Base-by-base conservation (phyloP, 768 basidiomycete genomes). In the Cyclocybe cylindracea region DNA sequence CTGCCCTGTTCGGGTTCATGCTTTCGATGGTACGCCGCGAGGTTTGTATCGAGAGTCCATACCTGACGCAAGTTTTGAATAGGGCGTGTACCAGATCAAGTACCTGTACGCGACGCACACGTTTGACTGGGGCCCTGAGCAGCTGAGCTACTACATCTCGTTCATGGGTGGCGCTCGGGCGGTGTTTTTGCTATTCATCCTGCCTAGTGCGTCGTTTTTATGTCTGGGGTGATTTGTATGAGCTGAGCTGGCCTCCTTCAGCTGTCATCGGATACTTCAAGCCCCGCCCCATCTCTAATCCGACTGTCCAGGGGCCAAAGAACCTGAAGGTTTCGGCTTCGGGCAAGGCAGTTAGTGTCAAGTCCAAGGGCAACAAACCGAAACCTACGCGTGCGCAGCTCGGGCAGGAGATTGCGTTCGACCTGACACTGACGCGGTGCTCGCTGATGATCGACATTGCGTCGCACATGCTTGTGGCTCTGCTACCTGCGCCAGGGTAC, bases 81-180 rank as follows among this genome's bases (percentile, higher is more conserved):
- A 87, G 80, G 91, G 90, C n/a, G 57, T 92, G 4, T 85, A 82
- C 67, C 87, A 89, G 63, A 72, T 91, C 65, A 94, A 91, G 62
- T 91, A 91, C 65, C 71, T 91, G 24, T 94, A 92, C 62, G 89
- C 87, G 2, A 81, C 75, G 46, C 87, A 90, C 61, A 68, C 82
- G 7, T 91, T 87, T 57, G 73, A 72, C 44, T 92, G 90, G 90
- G 78, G 75, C 39, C 81, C 85, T 13, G 85, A 85, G 59, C 78
- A 86, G 65, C 67, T 91, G 57, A 84, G 87, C 53, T 89, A 89
- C 64, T 92, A 88, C 57, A 86, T 92, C 44, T 86, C 87, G 1
- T 79, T 81, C 58, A 75, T 87, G 64, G 83, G 86, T 13, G 79
- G 73, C 35, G 64, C 78, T 13, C 79, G 87, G 4, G 89, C 86